These are phyloP conservation scores for Medicago arabica DNA, from an alignment of 306 rosid genomes.

Conservation along the genomic window DNA sequence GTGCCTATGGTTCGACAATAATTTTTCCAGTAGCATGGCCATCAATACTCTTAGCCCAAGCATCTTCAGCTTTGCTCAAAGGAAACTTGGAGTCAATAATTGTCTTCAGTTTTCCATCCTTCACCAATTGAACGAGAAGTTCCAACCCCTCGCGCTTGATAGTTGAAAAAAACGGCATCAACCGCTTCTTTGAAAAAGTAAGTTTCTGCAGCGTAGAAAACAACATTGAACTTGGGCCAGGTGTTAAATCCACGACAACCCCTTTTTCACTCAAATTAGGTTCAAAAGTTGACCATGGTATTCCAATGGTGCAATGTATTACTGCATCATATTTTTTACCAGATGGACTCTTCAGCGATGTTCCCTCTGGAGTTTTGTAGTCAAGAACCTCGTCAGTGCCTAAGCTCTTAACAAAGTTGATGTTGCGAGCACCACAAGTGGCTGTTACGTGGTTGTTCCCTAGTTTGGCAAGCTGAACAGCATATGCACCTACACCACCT, in stretches of 20 bases:
- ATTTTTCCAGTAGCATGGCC: conserved; percentile 73
- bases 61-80: conserved; percentile 72
- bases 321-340: conserved; percentile 69
- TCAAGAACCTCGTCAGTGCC: conserved; percentile 85
- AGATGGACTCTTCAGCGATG: conserved; percentile 64
- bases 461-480: conserved; percentile 72
- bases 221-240: conserved; percentile 25
- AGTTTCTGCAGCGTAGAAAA: conserved; percentile 51
- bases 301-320: conserved; percentile 55
- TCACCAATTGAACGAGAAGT: conserved; percentile 51
- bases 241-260: conserved; percentile 65
- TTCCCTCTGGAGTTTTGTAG: conserved; percentile 67
- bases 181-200: conserved; percentile 66
- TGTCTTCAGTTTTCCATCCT: conserved; percentile 67
- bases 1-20: conserved; percentile 59
- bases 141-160: conserved; percentile 57
- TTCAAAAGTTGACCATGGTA: conserved; percentile 71
- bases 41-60: conserved; percentile 76
- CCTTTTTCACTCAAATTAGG: conserved; percentile 56
- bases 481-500: conserved; percentile 65
- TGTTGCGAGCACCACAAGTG: conserved; percentile 72
- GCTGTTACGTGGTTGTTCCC: conserved; percentile 69
- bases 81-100: conserved; percentile 59
- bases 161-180: conserved; percentile 43
- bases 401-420: conserved; percentile 59